phyloP scores from a whole-genome alignment of 257 asterid species.

The Thymus quinquecostatus region DNA sequence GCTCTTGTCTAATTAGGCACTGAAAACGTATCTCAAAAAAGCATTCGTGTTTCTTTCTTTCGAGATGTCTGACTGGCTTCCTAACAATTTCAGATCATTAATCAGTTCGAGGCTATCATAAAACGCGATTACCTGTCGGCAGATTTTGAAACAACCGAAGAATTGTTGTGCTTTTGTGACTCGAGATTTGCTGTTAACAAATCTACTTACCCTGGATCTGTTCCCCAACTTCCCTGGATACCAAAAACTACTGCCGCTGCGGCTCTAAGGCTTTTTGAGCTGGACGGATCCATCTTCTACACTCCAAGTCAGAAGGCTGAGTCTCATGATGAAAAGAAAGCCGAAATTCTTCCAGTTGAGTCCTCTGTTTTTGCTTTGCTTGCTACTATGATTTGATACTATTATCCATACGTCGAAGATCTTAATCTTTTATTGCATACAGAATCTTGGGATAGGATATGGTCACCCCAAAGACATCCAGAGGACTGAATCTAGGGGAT shows the following conservation, averaged over 20 bases:
- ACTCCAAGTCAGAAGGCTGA: conserved; percentile 63
- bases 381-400: too few relatives aligned
- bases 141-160: conserved; percentile 87
- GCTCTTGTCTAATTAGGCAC: conserved; percentile 11
- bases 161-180: conserved; percentile 60
- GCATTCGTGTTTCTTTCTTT: not conserved
- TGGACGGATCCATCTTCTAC: conserved; percentile 74
- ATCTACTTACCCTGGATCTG: conserved; percentile 42
- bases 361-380: conserved; percentile 9
- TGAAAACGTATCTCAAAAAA: not conserved
- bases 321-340: conserved; percentile 48
- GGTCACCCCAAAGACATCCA: conserved; percentile 48
- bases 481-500: conserved; percentile 54
- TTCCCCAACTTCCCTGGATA: conserved; percentile 86
- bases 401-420: not conserved
- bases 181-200: conserved; percentile 44
- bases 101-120: conserved; percentile 74
- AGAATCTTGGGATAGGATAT: conserved; percentile 56
- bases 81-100: conserved; percentile 53
- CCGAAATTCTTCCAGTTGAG: conserved; percentile 74
- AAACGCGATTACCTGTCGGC: conserved; percentile 73
- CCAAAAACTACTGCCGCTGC: conserved; percentile 88
- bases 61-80: conserved; percentile 3
- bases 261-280: conserved; percentile 87
- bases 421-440: conserved; percentile 31